Percentiles rank a stretch among this genome's conserved stretches.
Conservation (phyloP, 2,329 filamentous ascomycete genomes). For the Fusarium piperis region DNA sequence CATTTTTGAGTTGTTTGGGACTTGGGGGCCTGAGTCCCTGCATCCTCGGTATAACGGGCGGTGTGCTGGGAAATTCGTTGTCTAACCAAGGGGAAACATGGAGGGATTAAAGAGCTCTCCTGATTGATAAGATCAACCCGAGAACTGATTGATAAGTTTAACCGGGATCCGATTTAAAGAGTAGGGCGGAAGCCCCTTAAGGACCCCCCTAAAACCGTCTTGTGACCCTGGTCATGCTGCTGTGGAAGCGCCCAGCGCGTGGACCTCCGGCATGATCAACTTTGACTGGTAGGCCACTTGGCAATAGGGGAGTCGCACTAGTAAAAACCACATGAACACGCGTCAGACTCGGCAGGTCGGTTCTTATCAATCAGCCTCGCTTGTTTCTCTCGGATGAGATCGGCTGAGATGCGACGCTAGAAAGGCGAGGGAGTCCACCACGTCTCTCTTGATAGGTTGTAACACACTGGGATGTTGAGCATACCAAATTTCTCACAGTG, state of each 20-base stretch:
- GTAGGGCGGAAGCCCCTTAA: not conserved
- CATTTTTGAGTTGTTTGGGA: constrained; percentile 1
- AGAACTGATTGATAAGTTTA: not conserved
- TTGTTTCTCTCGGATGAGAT: not conserved
- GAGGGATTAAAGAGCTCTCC: not conserved
- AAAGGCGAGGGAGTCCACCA: not conserved
- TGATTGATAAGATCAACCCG: not conserved
- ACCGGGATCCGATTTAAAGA: no score
- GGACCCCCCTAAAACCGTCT: not conserved
- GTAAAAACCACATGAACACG: not conserved
- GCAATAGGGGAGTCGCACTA: not conserved
- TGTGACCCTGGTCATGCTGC: not conserved
- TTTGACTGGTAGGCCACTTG: not conserved
- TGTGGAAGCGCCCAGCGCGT: not conserved
- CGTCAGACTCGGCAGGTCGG: not conserved
- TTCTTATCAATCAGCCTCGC: not conserved
- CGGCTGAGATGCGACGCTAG: not conserved
- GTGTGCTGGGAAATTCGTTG: not conserved
- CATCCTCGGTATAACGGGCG: not conserved
- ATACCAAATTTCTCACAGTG: no score
- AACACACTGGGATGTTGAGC: no score
- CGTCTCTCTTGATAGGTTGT: no score
- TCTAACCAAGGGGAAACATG: not conserved
- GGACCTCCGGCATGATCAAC: not conserved
- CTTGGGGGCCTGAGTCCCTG: not conserved